Base-by-base conservation (phyloP, 2,329 filamentous ascomycete genomes). In the Colletotrichum gigasporum region DNA sequence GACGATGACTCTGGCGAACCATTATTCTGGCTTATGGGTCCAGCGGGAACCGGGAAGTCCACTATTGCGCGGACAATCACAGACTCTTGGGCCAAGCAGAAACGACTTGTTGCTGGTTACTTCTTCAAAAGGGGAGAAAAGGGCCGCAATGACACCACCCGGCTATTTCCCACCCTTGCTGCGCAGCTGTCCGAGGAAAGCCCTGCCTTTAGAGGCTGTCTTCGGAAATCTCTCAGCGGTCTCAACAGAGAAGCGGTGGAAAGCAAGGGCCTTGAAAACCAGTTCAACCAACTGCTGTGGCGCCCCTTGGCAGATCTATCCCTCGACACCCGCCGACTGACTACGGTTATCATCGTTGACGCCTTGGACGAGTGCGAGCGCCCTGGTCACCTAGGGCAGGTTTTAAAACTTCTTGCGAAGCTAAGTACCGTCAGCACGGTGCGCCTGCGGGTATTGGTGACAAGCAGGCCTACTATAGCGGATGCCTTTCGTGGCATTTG, bases 391-490 rank as follows among this genome's bases (percentile, higher is more conserved):
- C 64, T 76, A 7, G 44, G 37, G 26, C 16, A 44, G 7, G 71
- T 80, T 12, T 68, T 79, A 32, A 16, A 66, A 3, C 68, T 76
- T 1, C 58, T 77, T 0, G 56, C 69, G 11, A 54, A 65, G 42
- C 35, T 63, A 1, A 5, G 69, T 8, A 4, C 37, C 7, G 4
- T 67, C 12, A 10, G 5, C 7, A 30, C 50, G 12, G 14, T 32
- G 56, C 24, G 57, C 67, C 57, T 22, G 59, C 41, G 72, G 48
- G 55, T 75, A 14, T 78, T 81, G 35, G 18, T 81, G 4, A 81
- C 78, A 0, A 80, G 78, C 60, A 71, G 80, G 10, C 80, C 80
- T 16, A 26, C 41, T 96, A n/a, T n/a, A n/a, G n/a, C 71, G n/a
- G n/a, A n/a, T n/a, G n/a, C n/a, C n/a, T n/a, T n/a, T n/a, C n/a